Percentiles rank a stretch among this genome's conserved stretches.
Evolutionary conservation across 2,329 filamentous ascomycete species (phyloP).

Genomic region (Neurospora sp.): DNA sequence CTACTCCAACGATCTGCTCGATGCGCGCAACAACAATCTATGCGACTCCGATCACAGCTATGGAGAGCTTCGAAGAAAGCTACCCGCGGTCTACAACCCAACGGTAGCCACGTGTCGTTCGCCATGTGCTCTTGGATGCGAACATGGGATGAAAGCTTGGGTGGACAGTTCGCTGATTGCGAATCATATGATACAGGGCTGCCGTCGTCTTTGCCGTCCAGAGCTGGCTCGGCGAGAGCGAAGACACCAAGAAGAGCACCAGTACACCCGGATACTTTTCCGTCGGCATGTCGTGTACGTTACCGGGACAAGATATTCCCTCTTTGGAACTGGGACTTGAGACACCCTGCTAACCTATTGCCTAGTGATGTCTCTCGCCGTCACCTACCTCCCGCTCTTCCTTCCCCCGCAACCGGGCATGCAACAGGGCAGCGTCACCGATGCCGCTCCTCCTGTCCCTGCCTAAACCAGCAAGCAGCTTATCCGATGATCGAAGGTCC

Average conservation of each 20-base stretch:
- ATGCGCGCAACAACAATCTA: not conserved
- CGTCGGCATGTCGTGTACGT: slow-evolving; percentile 27
- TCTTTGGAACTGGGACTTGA: not conserved
- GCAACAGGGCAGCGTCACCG: slow-evolving; percentile 20
- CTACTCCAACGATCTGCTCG: not conserved
- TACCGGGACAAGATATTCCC: not conserved
- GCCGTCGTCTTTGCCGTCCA: slow-evolving; percentile 66
- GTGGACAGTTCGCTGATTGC: not conserved
- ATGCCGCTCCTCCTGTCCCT: slow-evolving; percentile 21
- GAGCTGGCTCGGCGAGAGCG: slow-evolving; percentile 49
- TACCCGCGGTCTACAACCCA: not conserved
- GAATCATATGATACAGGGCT: slow-evolving; percentile 38
- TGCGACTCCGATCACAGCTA: not conserved
- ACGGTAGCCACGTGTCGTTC: not conserved
- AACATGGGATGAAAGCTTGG: not conserved
- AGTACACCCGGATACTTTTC: slow-evolving; percentile 25
- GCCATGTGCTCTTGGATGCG: not conserved
- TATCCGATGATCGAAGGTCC: not conserved
- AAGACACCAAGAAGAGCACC: slow-evolving; percentile 29
- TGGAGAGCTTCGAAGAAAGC: not conserved
- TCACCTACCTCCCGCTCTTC: slow-evolving; percentile 29
- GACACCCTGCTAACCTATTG: slow-evolving; percentile 1
- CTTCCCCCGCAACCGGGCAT: slow-evolving; percentile 21
- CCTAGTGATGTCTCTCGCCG: slow-evolving; percentile 26
- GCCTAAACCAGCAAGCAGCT: not conserved